These are phyloP conservation scores for Lenzites betulinus DNA, from an alignment of 768 basidiomycete genomes.

Conservation along the genomic window DNA sequence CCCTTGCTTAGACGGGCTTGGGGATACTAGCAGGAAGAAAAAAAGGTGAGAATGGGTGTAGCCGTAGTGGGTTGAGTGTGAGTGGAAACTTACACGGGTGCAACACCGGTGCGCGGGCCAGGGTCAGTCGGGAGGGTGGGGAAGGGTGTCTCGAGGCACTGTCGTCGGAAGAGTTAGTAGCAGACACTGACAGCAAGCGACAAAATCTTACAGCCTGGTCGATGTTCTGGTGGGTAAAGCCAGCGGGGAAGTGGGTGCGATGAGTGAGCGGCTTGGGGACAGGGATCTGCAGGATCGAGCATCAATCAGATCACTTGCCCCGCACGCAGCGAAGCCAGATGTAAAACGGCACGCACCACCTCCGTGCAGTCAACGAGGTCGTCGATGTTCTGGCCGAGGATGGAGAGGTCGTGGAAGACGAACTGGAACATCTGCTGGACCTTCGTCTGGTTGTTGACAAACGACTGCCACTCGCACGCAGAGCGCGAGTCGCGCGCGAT, in stretches of 20 bases:
- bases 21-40: not conserved
- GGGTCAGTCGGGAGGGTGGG: constrained; percentile 26
- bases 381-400: constrained; percentile 28
- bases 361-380: constrained; percentile 14
- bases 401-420: constrained; percentile 30
- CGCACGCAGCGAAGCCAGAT: not conserved
- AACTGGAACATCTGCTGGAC: constrained; percentile 22
- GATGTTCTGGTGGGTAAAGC: constrained; percentile 21
- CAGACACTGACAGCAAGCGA: not conserved
- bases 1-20: not conserved
- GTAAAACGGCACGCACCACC: not conserved
- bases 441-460: constrained; percentile 26
- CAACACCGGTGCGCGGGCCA: constrained; percentile 34
- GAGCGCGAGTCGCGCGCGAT: constrained; percentile 28
- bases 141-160: constrained; percentile 22
- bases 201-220: constrained; percentile 24
- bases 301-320: not conserved
- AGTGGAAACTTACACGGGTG: constrained; percentile 27
- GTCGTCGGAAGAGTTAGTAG: not conserved
- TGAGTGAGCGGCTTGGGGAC: constrained; percentile 1
- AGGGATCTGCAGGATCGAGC: not conserved
- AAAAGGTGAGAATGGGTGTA: not conserved
- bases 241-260: constrained; percentile 26
- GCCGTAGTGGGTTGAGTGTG: not conserved
- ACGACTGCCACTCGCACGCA: constrained; percentile 29